These are phyloP conservation scores for Leccinum boreale DNA, from an alignment of 768 basidiomycete species.

Conservation along the genomic window DNA sequence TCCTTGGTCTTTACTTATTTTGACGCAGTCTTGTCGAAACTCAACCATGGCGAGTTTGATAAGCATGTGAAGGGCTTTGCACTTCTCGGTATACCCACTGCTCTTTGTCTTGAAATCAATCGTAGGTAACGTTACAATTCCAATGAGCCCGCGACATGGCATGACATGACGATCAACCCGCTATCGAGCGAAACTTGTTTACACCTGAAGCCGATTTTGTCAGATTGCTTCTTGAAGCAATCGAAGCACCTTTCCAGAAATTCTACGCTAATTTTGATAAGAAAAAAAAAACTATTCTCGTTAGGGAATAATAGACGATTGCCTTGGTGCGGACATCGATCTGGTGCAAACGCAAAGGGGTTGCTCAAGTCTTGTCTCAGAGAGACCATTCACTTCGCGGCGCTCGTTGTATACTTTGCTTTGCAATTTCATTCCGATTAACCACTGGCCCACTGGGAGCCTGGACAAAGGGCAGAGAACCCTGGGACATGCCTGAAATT, in stretches of 20 bases:
- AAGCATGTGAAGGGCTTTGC: no score
- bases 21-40: conserved; percentile 65
- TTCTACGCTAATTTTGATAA: conserved; percentile 49
- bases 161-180: background rate
- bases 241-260: conserved; percentile 47
- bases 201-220: conserved; percentile 73
- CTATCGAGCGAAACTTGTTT: conserved; percentile 4
- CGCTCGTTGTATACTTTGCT: conserved; percentile 49
- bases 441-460: no score
- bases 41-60: conserved; percentile 72
- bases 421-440: background rate
- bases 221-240: conserved; percentile 71
- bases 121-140: conserved; percentile 89
- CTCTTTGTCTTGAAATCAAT: conserved; percentile 65
- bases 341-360: conserved; percentile 75
- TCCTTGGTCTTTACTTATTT: conserved; percentile 92
- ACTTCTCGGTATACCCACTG: conserved; percentile 12
- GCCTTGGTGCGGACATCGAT: conserved; percentile 62
- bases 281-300: conserved; percentile 47
- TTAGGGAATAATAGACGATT: conserved; percentile 63
- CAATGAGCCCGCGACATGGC: conserved; percentile 58
- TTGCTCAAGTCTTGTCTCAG: conserved; percentile 94
- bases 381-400: conserved; percentile 59
- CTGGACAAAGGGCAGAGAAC: background rate
- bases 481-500: conserved; percentile 62